Evolutionary conservation across 306 rosid genomes (phyloP), one percentile per base, ranked within the genome.

Genomic region (Prunus kanzakura): DNA sequence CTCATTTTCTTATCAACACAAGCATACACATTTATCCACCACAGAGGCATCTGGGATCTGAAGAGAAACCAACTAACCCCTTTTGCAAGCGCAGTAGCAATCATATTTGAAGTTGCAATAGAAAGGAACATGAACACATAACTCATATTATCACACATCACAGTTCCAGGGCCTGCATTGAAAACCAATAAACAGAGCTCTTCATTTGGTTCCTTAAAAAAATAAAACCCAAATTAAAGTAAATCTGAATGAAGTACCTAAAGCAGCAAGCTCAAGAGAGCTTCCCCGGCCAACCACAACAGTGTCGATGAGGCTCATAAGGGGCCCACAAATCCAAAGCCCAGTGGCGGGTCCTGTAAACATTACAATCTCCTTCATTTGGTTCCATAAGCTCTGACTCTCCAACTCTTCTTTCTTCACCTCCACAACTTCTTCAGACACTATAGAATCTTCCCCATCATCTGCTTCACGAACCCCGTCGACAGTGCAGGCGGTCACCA

Each of bases 51-150:
- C 15, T 2, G 15, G 6, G 52, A 13, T 12, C 62, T 62, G 5
- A 22, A 45, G 71, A 67, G 56, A 72, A 22, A 56, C 20, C 29
- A 63, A 72, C 74, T 18, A 77, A 94, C 98, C 97, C 81, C 83
- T 81, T 64, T 85, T 47, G 96, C 98, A 67, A 91, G 91, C 66
- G 97, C 87, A 49, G 97, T 91, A 61, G 98, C 97, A 58, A 94
- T 95, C 97, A 94, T 90, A 80, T 94, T 94, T 6, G 98, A 94
- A 78, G 98, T 94, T 8, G 98, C 94, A 73, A 94, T 74, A 0
- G 97, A 89, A 58, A 94, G 97, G 80, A 94, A 94, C 98, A 94
- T 94, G 88, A 94, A 94, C 63, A 71, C 73, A 18, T 87, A 92
- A 83, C 95, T 86, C 82, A 84, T 81, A 79, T 87, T 82, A 77